These are phyloP conservation scores for Solanum sitiens DNA, from an alignment of 257 asterid genomes.

Conservation along the genomic window DNA sequence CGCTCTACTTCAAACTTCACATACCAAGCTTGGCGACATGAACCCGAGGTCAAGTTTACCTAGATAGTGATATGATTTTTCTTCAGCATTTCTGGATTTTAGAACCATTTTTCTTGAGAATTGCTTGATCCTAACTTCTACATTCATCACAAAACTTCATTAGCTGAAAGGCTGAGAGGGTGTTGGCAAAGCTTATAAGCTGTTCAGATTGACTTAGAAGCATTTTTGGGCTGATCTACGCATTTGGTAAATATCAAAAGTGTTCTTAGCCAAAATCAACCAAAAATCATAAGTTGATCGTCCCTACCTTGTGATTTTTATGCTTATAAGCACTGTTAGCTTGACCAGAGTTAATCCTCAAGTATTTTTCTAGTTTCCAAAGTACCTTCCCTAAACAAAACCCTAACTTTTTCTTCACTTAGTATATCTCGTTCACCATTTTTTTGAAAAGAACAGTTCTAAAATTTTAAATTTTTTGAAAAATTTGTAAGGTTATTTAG, in stretches of 20 bases:
- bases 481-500: background rate
- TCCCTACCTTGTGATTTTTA: background rate
- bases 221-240: background rate
- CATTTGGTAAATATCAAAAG: background rate
- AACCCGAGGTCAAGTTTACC: slow-evolving; percentile 54
- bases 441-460: background rate
- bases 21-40: slow-evolving; percentile 97
- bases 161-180: background rate
- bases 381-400: background rate
- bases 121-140: background rate
- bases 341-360: background rate
- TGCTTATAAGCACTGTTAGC: background rate
- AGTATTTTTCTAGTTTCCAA: background rate
- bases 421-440: background rate
- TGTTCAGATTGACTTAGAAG: background rate
- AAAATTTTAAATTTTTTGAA: background rate
- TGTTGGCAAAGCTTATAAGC: background rate
- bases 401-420: background rate
- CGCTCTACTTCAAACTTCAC: slow-evolving; percentile 71
- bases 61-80: background rate
- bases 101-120: background rate
- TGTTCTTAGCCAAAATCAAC: background rate
- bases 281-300: background rate
- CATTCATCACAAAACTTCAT: background rate
- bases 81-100: background rate